Percentiles rank a stretch among this genome's conserved stretches.
These are phyloP conservation scores for Pulveroboletus sp. DNA, from an alignment of 768 basidiomycete species.

Conservation along the genomic window DNA sequence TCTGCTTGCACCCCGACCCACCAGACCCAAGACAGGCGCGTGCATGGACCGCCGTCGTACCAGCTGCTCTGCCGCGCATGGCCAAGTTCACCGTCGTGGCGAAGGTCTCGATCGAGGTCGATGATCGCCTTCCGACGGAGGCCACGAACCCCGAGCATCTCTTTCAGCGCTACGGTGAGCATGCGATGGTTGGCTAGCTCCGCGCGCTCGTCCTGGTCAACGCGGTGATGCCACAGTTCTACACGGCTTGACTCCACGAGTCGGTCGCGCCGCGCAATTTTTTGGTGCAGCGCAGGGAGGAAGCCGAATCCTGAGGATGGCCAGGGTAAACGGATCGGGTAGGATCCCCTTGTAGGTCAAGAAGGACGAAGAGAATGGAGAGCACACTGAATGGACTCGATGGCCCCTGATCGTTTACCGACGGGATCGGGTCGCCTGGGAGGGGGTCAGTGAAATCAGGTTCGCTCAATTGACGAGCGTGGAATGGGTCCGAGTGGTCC, in stretches of 20 bases:
- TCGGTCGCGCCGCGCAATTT: constrained; percentile 44
- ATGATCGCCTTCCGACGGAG: constrained; percentile 34
- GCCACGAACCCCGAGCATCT: constrained; percentile 27
- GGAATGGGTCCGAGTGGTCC: too few relatives aligned
- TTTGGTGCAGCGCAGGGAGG: constrained; percentile 40
- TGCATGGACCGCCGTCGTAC: neutral
- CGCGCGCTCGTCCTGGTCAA: constrained; percentile 43
- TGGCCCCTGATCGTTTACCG: too few relatives aligned
- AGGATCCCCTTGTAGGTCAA: too few relatives aligned
- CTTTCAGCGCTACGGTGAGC: constrained; percentile 24
- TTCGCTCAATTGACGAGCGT: too few relatives aligned
- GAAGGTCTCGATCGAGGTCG: constrained; percentile 40
- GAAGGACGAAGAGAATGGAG: too few relatives aligned
- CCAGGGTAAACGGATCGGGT: too few relatives aligned
- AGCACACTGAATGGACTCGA: too few relatives aligned
- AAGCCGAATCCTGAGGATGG: neutral
- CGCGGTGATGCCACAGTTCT: constrained; percentile 59
- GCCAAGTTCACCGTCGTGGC: constrained; percentile 40
- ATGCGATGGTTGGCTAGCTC: constrained; percentile 27
- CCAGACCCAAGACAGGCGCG: constrained; percentile 5
- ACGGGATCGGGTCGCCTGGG: too few relatives aligned
- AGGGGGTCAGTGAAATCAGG: too few relatives aligned
- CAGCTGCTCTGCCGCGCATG: constrained; percentile 20
- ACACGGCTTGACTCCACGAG: constrained; percentile 49
- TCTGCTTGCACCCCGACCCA: constrained; percentile 11